Evolutionary conservation across 1,284 basidiomycete species (phyloP), one percentile per base, ranked within the genome.

Genomic region (Vanrija sp.): DNA sequence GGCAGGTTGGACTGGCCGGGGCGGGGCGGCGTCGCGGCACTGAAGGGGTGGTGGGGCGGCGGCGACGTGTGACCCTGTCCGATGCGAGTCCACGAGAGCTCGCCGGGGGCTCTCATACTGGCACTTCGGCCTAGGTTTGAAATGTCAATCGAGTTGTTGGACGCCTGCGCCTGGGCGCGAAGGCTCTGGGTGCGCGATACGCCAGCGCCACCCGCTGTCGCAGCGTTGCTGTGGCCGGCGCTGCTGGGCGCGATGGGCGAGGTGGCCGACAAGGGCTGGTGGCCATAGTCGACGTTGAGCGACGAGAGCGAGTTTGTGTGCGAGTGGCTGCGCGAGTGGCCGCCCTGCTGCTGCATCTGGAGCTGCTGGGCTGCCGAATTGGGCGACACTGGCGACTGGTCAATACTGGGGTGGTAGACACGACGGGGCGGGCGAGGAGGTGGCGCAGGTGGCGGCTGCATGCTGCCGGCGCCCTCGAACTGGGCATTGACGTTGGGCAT

Each of bases 101-200:
- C 72, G 35, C 67, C 66, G 4, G 62, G 54, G 5, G 61, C 58
- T 27, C 68, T 65, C 58, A 74, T 52, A 38, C 69, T 72, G 7
- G 66, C 62, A 41, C 68, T 71, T 37, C 72, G 53, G 7, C 72
- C 71, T 36, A 72, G 59, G 19, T 39, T 46, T 35, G 59, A 55
- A 6, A 45, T 39, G 20, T 68, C 62, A 6, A 56, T 45, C 31
- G 67, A 62, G n/a, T 64, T 62, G 9, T 56, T 45, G 18, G 52
- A 51, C 12, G 57, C 39, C 54, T 75, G 71, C 46, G 56, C 53
- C 44, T 57, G 56, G 3, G 63, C 67, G 23, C 72, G 62, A 15
- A 75, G 48, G 49, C 67, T 70, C 53, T 75, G 72, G 12, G 72
- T 69, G 35, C 72, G 56, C 10, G 69, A 71, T 4, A 74, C 66